Evolutionary conservation across 2,329 filamentous ascomycete species (phyloP), one percentile per base, ranked within the genome.

Genomic region (Zymoseptoria ardabiliae): DNA sequence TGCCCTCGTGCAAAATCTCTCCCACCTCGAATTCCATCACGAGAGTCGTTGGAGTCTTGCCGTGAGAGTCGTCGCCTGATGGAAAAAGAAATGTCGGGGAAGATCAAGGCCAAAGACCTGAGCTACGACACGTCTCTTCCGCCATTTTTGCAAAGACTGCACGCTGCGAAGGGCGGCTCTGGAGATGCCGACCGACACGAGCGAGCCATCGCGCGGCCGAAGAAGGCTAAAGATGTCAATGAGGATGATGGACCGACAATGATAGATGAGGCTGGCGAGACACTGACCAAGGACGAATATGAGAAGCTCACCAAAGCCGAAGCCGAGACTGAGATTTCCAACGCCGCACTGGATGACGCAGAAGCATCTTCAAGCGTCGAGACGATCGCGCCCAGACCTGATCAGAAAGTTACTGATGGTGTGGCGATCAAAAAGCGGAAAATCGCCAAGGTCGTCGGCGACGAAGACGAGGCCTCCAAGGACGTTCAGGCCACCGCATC

Each of bases 221-320:
- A 74, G 66, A 82, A 68, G 68, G 72, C 63, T 17, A 83, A 77
- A 60, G 85, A 87, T 65, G 86, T 86, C 49, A 85, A 91, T 61
- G 88, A 87, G 11, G 89, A 93, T 66, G 89, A 93, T 71, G 86
- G 81, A 54, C 90, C 90, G 0, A 80, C 90, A 0, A 84, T 94
- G 3, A 83, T 93, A 65, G 89, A 91, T 70, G 79, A 82, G 4
- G 88, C 85, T 54, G 87, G 90, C 57, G 81, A 86, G 28, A 81
- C 87, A 53, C 73, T 75, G 65, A 84, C 67, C 62, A 81, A 75
- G 67, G 75, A 75, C n/a, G 78, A 82, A 53, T 78, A 79, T 58
- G 76, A 79, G 35, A 75, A 75, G 17, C 68, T 81, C 52, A 68
- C 75, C 1, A 58, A 62, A 23, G 62, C 30, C 19, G 63, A 55